A percentile compares a stretch with the other conserved stretches of the same genome.
Evolutionary conservation across 1,284 basidiomycete species (phyloP).

Genomic region (Heliocybe sulcata): DNA sequence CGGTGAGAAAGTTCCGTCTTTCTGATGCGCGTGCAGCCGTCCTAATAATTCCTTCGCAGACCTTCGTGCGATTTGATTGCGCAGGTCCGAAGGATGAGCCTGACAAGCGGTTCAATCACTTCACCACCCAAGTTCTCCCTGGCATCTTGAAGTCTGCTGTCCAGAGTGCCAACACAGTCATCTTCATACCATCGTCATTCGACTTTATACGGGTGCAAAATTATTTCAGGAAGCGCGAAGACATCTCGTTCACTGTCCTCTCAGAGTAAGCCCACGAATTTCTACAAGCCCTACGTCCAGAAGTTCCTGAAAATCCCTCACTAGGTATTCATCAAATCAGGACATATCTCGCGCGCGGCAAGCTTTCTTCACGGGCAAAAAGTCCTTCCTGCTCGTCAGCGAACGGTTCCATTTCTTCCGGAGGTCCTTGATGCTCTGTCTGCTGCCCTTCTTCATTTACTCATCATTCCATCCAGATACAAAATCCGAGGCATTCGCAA

Average conservation of each 20-base stretch:
- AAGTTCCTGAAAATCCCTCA: no score
- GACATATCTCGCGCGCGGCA: constrained; percentile 93
- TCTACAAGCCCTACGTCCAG: no score
- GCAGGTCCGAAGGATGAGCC: constrained; percentile 71
- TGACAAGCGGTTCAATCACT: constrained; percentile 82
- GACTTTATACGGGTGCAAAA: constrained; percentile 94
- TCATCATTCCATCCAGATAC: constrained; percentile 47
- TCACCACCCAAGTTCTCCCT: constrained; percentile 84
- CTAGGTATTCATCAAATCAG: constrained; percentile 85
- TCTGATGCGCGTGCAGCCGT: neutral
- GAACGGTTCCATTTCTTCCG: constrained; percentile 99
- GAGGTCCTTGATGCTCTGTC: constrained; percentile 33
- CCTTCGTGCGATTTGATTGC: constrained; percentile 73
- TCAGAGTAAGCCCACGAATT: constrained; percentile 89
- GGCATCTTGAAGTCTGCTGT: constrained; percentile 85
- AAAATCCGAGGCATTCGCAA: constrained; percentile 89
- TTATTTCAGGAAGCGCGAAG: constrained; percentile 67
- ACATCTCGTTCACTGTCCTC: constrained; percentile 75
- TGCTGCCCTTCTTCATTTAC: neutral
- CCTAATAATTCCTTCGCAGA: constrained; percentile 28
- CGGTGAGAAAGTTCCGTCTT: constrained; percentile 37
- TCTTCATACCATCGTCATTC: constrained; percentile 94
- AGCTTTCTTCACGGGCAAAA: constrained; percentile 87
- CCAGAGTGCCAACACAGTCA: constrained; percentile 78
- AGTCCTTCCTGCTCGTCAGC: constrained; percentile 83